Evolutionary conservation across 345 rosid species (phyloP).

Genomic region (Carallia pectinifolia): DNA sequence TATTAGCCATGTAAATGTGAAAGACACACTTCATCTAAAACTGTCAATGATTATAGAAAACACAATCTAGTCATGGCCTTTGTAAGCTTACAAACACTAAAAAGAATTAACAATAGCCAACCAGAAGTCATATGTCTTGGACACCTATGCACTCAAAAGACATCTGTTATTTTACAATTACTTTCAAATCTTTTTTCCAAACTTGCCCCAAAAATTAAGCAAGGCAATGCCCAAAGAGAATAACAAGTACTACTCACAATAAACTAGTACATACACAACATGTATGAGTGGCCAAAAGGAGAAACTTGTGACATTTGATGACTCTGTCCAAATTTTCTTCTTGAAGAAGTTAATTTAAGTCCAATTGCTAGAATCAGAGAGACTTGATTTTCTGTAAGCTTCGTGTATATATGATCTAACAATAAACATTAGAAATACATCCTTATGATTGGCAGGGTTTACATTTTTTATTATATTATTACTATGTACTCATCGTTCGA

Average conservation of each 20-base stretch:
- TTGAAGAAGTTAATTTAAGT: too few relatives aligned
- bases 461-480: not conserved
- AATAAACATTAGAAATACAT: not conserved
- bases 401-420: not conserved
- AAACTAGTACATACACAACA: not conserved
- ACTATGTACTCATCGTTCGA: not conserved
- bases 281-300: not conserved
- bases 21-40: not conserved
- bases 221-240: not conserved
- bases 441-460: not conserved
- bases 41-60: not conserved
- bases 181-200: not conserved
- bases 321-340: too few relatives aligned
- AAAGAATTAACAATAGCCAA: not conserved
- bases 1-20: not conserved
- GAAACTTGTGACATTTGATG: not conserved
- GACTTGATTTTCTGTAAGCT: not conserved
- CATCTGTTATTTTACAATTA: not conserved
- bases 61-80: not conserved
- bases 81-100: not conserved
- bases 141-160: too few relatives aligned
- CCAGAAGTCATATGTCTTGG: not conserved
- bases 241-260: not conserved
- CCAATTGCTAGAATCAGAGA: too few relatives aligned
- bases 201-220: not conserved